Evolutionary conservation across 192 early-diverging fungal genomes (phyloP).

Genomic region (Podila epicladia): DNA sequence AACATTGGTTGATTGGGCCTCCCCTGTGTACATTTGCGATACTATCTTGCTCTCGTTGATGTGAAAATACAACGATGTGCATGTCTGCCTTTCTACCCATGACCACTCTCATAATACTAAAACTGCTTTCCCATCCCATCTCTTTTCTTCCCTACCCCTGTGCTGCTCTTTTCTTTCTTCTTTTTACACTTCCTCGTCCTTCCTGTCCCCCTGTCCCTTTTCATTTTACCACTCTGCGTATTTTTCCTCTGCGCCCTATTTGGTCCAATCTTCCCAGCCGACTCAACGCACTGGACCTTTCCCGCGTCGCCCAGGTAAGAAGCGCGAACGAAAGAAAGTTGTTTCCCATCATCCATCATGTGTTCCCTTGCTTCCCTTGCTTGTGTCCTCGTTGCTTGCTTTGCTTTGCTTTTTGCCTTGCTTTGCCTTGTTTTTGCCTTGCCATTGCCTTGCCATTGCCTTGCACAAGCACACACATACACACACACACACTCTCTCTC

Average conservation of each 20-base stretch:
- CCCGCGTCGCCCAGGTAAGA: slow-evolving; percentile 45
- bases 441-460: neutral
- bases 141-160: too few species aligned
- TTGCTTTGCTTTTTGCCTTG: neutral
- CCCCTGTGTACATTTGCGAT: too few species aligned
- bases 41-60: too few species aligned
- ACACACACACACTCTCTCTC: neutral
- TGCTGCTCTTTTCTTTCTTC: too few species aligned
- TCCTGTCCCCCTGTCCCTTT: too few species aligned
- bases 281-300: slow-evolving; percentile 32
- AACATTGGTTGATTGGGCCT: too few species aligned
- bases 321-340: neutral
- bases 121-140: too few species aligned
- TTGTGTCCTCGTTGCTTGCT: neutral
- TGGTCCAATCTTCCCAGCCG: slow-evolving; percentile 8
- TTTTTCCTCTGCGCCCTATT: too few species aligned
- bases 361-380: neutral
- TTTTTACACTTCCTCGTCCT: too few species aligned
- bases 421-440: neutral
- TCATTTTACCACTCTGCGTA: too few species aligned
- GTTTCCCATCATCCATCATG: slow-evolving; percentile 6
- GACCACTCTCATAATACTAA: neutral
- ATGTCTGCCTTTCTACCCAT: neutral
- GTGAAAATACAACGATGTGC: too few species aligned
- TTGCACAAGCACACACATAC: neutral